Percentiles rank a stretch among this genome's conserved stretches.
Conservation (phyloP, 2,329 filamentous ascomycete species). For the Rasamsonia emersonii region DNA sequence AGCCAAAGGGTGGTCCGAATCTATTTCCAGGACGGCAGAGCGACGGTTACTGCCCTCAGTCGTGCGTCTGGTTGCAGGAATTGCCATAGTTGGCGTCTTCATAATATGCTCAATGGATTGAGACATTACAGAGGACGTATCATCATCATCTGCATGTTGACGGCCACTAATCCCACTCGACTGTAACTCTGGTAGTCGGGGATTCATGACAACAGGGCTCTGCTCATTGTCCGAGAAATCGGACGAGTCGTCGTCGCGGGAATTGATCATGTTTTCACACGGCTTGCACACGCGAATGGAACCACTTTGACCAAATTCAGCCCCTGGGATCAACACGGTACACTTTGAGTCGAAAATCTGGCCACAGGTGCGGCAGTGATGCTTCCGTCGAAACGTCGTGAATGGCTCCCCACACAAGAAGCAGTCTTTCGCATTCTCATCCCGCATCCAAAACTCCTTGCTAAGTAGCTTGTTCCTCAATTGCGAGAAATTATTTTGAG, state of each 20-base stretch:
- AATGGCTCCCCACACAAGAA: conserved; percentile 88
- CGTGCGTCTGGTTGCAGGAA: conserved; percentile 54
- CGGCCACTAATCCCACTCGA: conserved; percentile 36
- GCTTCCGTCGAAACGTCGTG: conserved; percentile 87
- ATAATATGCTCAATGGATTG: conserved; percentile 39
- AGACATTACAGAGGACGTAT: conserved; percentile 38
- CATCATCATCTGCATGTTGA: conserved; percentile 38
- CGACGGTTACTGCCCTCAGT: conserved; percentile 73
- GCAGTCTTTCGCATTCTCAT: conserved; percentile 96
- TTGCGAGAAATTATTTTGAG: conserved; percentile 40
- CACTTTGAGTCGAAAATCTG: conserved; percentile 98
- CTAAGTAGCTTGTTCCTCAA: conserved; percentile 82
- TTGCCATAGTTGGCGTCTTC: conserved; percentile 54
- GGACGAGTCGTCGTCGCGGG: conserved; percentile 82
- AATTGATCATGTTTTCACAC: conserved; percentile 83
- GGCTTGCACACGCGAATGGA: conserved; percentile 85
- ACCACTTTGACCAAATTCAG: conserved; percentile 77
- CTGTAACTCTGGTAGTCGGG: conserved; percentile 54
- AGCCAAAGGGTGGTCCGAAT: conserved; percentile 64
- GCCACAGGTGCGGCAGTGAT: conserved; percentile 91
- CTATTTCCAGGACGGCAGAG: conserved; percentile 85
- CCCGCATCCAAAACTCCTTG: conserved; percentile 98
- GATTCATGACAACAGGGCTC: conserved; percentile 54
- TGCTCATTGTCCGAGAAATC: conserved; percentile 70
- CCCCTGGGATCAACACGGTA: conserved; percentile 80